These are phyloP conservation scores for Marasmius oreades DNA, from an alignment of 1,284 basidiomycete genomes.

Conservation along the genomic window DNA sequence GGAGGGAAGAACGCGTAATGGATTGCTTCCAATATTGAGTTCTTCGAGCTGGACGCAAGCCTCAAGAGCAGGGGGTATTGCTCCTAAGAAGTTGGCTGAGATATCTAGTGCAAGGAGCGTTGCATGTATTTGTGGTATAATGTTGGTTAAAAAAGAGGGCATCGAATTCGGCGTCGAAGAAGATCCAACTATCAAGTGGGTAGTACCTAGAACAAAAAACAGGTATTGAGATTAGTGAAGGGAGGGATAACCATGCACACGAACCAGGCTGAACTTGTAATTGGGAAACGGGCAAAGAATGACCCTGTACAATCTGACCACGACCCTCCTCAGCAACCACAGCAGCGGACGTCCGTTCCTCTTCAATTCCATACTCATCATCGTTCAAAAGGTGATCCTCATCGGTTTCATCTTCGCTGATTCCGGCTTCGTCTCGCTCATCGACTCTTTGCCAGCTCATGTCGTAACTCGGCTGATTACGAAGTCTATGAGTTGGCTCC, in stretches of 20 bases:
- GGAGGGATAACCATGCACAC: constrained; percentile 21
- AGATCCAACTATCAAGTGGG: constrained; percentile 81
- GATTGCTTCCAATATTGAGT: constrained; percentile 90
- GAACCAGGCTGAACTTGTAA: constrained; percentile 67
- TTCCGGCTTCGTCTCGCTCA: constrained; percentile 67
- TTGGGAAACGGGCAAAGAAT: constrained; percentile 54
- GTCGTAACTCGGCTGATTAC: constrained; percentile 68
- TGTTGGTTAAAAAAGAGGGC: constrained; percentile 65
- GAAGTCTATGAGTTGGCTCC: constrained; percentile 47
- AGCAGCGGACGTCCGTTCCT: constrained; percentile 70
- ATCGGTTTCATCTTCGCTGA: constrained; percentile 72
- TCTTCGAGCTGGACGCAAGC: constrained; percentile 85
- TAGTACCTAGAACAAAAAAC: constrained; percentile 59
- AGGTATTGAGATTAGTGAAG: constrained; percentile 1
- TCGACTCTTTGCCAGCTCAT: constrained; percentile 69
- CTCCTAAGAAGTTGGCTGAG: constrained; percentile 80
- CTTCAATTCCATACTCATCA: constrained; percentile 52
- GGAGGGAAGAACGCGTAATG: constrained; percentile 77
- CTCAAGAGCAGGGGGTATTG: constrained; percentile 77
- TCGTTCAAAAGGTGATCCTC: constrained; percentile 52
- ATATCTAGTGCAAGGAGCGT: constrained; percentile 89
- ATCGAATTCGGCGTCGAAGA: constrained; percentile 75
- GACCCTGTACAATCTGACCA: constrained; percentile 73
- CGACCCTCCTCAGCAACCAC: constrained; percentile 79
- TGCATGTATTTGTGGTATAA: constrained; percentile 66